Evolutionary conservation across 345 rosid species (phyloP).

Genomic region (Diplotaxis tenuifolia): DNA sequence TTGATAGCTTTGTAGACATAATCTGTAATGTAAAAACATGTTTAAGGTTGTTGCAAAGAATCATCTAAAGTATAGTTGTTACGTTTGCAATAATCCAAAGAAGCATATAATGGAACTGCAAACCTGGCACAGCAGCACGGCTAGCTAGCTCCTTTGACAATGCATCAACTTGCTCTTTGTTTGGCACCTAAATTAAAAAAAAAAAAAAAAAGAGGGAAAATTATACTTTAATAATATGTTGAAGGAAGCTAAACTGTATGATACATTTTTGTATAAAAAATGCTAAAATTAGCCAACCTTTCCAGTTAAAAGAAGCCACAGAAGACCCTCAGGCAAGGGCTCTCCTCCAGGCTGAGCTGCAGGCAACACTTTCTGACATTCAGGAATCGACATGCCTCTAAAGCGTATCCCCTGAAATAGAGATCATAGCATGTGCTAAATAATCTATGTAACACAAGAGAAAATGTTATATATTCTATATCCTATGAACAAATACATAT

Average conservation of each 20-base stretch:
- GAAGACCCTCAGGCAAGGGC: constrained; percentile 93
- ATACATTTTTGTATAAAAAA: neutral
- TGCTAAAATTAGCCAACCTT: constrained; percentile 47
- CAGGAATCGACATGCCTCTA: constrained; percentile 87
- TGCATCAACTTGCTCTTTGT: constrained; percentile 78
- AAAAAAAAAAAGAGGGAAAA: neutral
- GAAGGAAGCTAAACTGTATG: neutral
- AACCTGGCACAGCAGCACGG: constrained; percentile 90
- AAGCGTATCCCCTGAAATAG: constrained; percentile 80
- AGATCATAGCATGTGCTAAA: neutral
- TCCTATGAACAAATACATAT: neutral
- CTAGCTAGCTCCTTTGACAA: constrained; percentile 69
- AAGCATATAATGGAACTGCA: too few relatives aligned
- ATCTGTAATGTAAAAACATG: constrained; percentile 42
- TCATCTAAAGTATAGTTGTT: neutral
- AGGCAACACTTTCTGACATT: constrained; percentile 86
- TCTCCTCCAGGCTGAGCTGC: constrained; percentile 83
- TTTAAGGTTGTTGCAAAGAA: neutral
- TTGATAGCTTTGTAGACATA: constrained; percentile 80
- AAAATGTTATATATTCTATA: neutral
- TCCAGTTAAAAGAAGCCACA: constrained; percentile 97
- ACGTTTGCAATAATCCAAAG: neutral
- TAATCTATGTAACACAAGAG: neutral
- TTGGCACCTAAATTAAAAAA: constrained; percentile 49
- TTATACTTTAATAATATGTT: neutral